Evolutionary conservation across 139 green algal species (phyloP), one percentile per base, ranked within the genome.

Genomic region (Chlorella ohadii): DNA sequence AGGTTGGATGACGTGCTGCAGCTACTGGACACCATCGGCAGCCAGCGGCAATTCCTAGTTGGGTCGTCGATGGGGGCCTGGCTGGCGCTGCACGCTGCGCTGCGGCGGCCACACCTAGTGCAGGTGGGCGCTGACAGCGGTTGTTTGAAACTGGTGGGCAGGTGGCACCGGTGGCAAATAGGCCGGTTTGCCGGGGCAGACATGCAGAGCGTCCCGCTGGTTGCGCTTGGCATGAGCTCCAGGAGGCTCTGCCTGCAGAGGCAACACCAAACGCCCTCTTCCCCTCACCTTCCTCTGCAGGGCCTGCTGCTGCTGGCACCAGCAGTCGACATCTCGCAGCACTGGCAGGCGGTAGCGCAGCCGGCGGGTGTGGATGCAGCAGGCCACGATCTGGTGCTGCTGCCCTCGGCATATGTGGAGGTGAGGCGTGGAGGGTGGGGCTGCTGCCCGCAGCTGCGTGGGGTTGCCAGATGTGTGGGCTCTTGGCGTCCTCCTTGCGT

Each of bases 231-330:
- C n/a, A n/a, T n/a, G n/a, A n/a, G n/a, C n/a, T n/a, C n/a, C 27
- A 4, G 17, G 15, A 73, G 17, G 15, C 20, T 1, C 20, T 33
- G 38, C 39, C 44, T 79, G n/a, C n/a, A 25, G 23, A 16, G 19
- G 12, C 2, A 38, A 36, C 6, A 0, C 39, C 38, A 22, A 19
- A 0, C 9, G 44, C 20, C 47, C 31, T 55, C 17, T 4, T 34
- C 2, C 20, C 20, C 15, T 38, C 9, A n/a, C 19, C 13, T 73
- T 3, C 41, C 16, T 7, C 2, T 13, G 67, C 81, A 86, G 81
- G 81, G 81, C 27, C 81, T 86, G 81, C 71, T 86, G 71, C 81
- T 86, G 81, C 68, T 86, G 59, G 81, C 81, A 6, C 81, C 81
- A 0, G 81, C 81, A 1, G 81, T 82, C 61, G 81, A 86, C 63